Evolutionary conservation across 2,329 filamentous ascomycete species (phyloP), one percentile per base, ranked within the genome.

Genomic region (Fusarium burgessii): DNA sequence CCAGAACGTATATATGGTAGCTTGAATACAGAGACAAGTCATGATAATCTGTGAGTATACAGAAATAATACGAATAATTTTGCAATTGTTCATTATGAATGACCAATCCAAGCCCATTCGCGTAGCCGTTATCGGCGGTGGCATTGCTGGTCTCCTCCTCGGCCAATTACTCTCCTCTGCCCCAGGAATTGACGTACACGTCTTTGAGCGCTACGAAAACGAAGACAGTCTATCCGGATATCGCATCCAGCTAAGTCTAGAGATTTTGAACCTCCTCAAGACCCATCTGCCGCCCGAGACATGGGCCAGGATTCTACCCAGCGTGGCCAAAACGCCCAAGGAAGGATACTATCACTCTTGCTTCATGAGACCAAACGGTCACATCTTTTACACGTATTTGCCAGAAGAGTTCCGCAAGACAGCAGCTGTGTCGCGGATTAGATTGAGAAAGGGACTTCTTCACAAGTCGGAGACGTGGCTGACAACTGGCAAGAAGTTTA

Each of bases 321-420:
- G 50, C 25, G 25, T 54, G 13, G 50, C 23, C 3, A 54, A 23
- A 17, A 54, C 50, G 10, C 50, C 50, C 17, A 54, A 54, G 10
- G 50, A 54, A n/a, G 50, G 50, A 7, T 54, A 32, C 25, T 54
- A 54, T n/a, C 50, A 54, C 25, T 54, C 50, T 29, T 54, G 50
- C 18, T 54, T 54, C 6, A 54, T 54, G 50, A n/a, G 25, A 11
- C 50, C 50, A 2, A 20, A 41, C 11, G 50, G 50, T 2, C 50
- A 54, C 18, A 18, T 54, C 6, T 54, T 54, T 18, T 54, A 54
- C 6, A 54, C 50, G 6, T 54, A 54, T 17, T 23, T 54, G 5
- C 50, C 50, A 0, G 36, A 41, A 11, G 50, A 54, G n/a, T 54
- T 54, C 14, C 36, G 50, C 15, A 14, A 15, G 17, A 54, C 50